Base-by-base conservation (phyloP, 805 yeast species). In the Cyberlindnera veronae region DNA sequence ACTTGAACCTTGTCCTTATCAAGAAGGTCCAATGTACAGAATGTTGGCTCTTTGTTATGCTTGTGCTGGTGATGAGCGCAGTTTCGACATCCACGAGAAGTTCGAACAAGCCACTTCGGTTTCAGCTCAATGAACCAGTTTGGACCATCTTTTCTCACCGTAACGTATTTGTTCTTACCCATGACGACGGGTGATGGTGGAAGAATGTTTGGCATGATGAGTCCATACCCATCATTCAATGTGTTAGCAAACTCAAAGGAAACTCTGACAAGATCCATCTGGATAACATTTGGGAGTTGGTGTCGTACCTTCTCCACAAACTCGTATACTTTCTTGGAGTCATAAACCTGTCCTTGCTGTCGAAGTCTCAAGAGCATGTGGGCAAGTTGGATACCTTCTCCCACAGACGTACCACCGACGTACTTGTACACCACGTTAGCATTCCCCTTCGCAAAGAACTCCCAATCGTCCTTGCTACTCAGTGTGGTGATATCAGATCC, bases 61-160 rank as follows among this genome's bases (percentile, higher is more conserved):
- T 68, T 63, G 34, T 58, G 44, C 23, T 57, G 62, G 41, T 68
- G 65, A 29, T 76, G 60, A 41, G 81, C 81, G 51, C 85, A 79
- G 4, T 81, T 79, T 6, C 85, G 60, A 49, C 85, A 79, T 19
- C 68, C 65, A 34, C 57, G 1, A 0, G 16, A 6, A 3, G 42
- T 42, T 2, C 10, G 45, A 4, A 67, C 74, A 23, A 79, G 62
- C 84, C 84, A 79, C 55, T 79, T 79, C 1, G 85, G 85, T 53
- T 79, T 79, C 49, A 78, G 63, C 47, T 79, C 81, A 12, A 74
- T 53, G 2, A 67, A 61, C 2, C 58, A 22, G 2, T 18, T 11
- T 3, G 32, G 38, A 29, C 55, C 55, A 36, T 50, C 43, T 15
- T 44, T 29, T 9, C 42, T 41, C 8, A 71, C 49, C 13, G 63